Base-by-base conservation (phyloP, 371 early-diverging fungal species). In the Rhizomucor miehei region DNA sequence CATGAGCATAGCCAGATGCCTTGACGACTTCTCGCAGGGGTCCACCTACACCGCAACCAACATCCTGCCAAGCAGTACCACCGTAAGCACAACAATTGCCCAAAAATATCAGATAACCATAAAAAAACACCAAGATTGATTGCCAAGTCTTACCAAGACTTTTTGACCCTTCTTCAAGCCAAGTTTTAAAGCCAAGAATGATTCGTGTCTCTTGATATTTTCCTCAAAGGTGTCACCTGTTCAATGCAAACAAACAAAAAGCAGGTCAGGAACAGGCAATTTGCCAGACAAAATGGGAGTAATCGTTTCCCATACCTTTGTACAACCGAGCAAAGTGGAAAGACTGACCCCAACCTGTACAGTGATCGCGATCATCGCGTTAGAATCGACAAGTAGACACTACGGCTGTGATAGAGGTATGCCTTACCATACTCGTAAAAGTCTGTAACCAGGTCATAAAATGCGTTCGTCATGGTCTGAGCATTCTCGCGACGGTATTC, bases 31-130 rank as follows among this genome's bases (percentile, higher is more conserved):
- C 90, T 41, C 91, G 81, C 10, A 89, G 73, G 3, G 91, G 91
- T 19, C 91, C 91, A 53, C 73, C 70, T 70, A 91, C 91, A 61
- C 91, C 91, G 53, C 91, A 91, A 19, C 91, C 91, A 25, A 88
- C 87, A 69, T 91, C 73, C 73, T 73, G 48, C 41, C n/a, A n/a
- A n/a, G n/a, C n/a, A n/a, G n/a, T n/a, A n/a, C n/a, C n/a, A n/a
- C n/a, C 44, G 3, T 29, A 49, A 40, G 13, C 0, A 34, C 11
- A 23, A 48, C 14, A 12, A 47, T 37, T 14, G n/a, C n/a, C n/a
- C n/a, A n/a, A 36, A 47, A 29, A 23, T 29, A 45, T 24, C 12
- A 21, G n/a, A 38, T 41, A 19, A 41, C 6, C 41, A 14, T 16
- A 6, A 12, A 3, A 3, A 16, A 41, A n/a, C n/a, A n/a, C n/a